Evolutionary conservation across 768 basidiomycete species (phyloP), one percentile per base, ranked within the genome.

Genomic region (Pulveroboletus frians): DNA sequence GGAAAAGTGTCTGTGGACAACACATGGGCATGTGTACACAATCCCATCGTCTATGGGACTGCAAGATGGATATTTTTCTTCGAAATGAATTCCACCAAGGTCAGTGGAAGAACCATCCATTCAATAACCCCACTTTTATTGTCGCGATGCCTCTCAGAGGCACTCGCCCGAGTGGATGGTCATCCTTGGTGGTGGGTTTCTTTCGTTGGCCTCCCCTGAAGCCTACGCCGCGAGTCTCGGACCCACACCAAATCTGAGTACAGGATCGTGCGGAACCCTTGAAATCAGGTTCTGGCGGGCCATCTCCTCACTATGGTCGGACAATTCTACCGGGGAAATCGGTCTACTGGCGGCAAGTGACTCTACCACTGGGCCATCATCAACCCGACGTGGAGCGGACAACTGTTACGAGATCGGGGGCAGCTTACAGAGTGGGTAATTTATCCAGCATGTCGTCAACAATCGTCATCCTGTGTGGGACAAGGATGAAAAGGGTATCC

Each of bases 341-440:
- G 50, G 14, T 1, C 35, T 1, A 27, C 18, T 1, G 59, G 55
- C 5, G 43, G 37, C 0, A 46, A 6, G 1, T 26, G 46, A 18
- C 34, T 49, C 0, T 31, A 51, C 13, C 59, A 61, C 15, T 60
- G 59, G 55, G 55, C 59, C n/a, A 61, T 61, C 45, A 0, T 58
- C 59, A 7, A 43, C 46, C 7, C 14, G 20, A 11, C 59, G 59
- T 8, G 59, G 56, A 0, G 38, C 61, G 5, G 59, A 59, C 9
- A 60, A 60, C 46, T 60, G 18, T 30, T 60, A 60, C 44, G 59
- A 55, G 27, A 39, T 62, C 29, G 53, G 42, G 0, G 54, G 54
- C 9, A 46, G 46, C 10, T 50, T 56, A 0, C 46, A 46, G 29
- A 21, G 31, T 0, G 53, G 60, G 0, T 62, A 62, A 37, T 30